phyloP scores from a whole-genome alignment of 129 eudicot genomes.

The Saposhnikovia divaricata region DNA sequence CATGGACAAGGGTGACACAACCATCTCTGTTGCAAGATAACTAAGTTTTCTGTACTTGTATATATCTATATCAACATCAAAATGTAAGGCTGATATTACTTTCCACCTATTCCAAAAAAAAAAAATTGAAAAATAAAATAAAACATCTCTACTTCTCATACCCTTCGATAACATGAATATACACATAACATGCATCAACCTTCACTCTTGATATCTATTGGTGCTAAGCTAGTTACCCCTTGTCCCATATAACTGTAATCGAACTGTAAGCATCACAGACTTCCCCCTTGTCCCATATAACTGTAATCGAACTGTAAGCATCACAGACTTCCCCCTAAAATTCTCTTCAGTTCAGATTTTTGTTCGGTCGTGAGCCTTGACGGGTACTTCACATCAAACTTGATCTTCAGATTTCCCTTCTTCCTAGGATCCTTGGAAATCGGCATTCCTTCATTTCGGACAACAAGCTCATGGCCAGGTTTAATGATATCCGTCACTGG shows the following conservation, averaged over 20 bases:
- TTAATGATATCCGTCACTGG: conserved; percentile 15
- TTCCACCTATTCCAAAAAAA: conserved; percentile 1
- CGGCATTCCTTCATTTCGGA: conserved; percentile 36
- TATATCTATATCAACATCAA: not conserved
- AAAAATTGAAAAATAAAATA: not conserved
- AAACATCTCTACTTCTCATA: not conserved
- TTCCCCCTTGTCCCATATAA: not conserved
- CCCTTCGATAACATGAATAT: not conserved
- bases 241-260: not conserved
- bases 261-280: not conserved
- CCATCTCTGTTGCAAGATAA: not conserved
- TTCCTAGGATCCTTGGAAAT: conserved; percentile 22
- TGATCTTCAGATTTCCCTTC: conserved; percentile 27
- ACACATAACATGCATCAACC: not conserved
- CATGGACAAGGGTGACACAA: conserved; percentile 2
- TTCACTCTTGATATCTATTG: not conserved
- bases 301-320: not conserved
- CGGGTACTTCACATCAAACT: conserved; percentile 26
- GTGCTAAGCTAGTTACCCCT: not conserved
- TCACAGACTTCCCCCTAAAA: conserved; percentile 12
- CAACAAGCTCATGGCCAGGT: conserved; percentile 20
- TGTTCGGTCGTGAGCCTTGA: conserved; percentile 29
- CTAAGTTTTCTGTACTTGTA: not conserved
- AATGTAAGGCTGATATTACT: not conserved
- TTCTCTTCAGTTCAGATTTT: conserved; percentile 16